Conservation (phyloP, 1,139 yeast species). For the Yamadazyma sp. region DNA sequence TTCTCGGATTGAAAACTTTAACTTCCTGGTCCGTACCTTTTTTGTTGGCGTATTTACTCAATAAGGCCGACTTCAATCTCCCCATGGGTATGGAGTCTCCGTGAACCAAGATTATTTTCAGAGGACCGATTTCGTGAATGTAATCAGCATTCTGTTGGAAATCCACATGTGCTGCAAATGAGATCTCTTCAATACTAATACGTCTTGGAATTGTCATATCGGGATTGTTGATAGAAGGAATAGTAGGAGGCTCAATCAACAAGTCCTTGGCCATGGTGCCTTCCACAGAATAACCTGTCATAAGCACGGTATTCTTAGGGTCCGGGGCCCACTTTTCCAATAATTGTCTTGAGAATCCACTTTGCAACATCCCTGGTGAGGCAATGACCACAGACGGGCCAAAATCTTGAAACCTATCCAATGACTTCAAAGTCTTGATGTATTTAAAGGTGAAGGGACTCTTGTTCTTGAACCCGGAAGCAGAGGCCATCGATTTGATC, state of each 20-base stretch:
- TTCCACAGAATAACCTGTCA: conserved; percentile 97
- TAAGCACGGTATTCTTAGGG: conserved; percentile 78
- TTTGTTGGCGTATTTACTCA: conserved; percentile 79
- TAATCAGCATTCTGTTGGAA: conserved; percentile 90
- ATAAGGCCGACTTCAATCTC: conserved; percentile 84
- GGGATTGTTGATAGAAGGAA: conserved; percentile 77
- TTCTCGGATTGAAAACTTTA: conserved; percentile 89
- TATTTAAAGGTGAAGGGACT: conserved; percentile 92
- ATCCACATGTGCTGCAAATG: conserved; percentile 99
- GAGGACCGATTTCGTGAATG: conserved; percentile 84
- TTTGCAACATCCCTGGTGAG: conserved; percentile 97
- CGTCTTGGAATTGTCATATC: conserved; percentile 86
- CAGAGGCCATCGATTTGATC: conserved; percentile 76
- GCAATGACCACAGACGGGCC: conserved; percentile 97
- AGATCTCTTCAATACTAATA: conserved; percentile 86
- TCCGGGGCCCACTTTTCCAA: conserved; percentile 98
- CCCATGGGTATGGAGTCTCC: conserved; percentile 99
- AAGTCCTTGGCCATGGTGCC: conserved; percentile 96
- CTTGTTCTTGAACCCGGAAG: conserved; percentile 37
- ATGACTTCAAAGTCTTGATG: conserved; percentile 73
- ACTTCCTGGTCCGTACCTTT: conserved; percentile 90
- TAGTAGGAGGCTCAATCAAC: conserved; percentile 83
- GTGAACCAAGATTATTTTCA: conserved; percentile 83
- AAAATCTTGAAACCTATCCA: conserved; percentile 85
- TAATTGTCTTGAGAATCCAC: conserved; percentile 88